These are phyloP conservation scores for Epithemia pelagica DNA, from an alignment of 108 stramenopile genomes.

Conservation along the genomic window DNA sequence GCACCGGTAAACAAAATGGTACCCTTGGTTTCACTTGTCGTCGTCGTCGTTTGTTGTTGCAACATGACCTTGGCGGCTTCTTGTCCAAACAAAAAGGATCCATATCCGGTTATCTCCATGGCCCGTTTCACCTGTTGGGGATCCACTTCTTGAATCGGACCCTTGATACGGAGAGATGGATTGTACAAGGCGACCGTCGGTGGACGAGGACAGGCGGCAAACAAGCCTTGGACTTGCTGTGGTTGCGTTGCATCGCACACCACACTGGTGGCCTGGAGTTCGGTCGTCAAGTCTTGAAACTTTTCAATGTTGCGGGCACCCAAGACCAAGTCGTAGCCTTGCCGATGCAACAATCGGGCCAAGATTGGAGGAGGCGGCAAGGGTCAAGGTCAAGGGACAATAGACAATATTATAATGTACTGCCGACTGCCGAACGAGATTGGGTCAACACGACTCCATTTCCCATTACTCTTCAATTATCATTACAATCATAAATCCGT, in stretches of 20 bases:
- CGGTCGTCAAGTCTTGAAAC: not conserved
- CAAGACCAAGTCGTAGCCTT: not conserved
- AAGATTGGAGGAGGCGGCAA: too few species aligned
- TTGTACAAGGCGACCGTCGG: conserved; percentile 7
- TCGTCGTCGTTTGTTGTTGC: too few species aligned
- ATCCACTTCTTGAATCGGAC: conserved; percentile 8
- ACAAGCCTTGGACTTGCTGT: not conserved
- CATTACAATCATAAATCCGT: too few species aligned
- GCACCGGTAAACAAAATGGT: conserved; percentile 37
- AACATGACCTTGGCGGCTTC: conserved; percentile 18
- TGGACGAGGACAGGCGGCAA: not conserved
- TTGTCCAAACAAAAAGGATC: conserved; percentile 20
- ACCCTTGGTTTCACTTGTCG: too few species aligned
- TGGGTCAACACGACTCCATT: too few species aligned
- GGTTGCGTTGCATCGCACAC: conserved; percentile 6
- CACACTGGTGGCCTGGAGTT: not conserved
- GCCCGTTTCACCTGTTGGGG: not conserved
- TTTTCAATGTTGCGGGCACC: not conserved
- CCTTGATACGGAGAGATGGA: conserved; percentile 1
- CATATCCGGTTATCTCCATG: conserved; percentile 8
- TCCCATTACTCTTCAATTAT: too few species aligned
- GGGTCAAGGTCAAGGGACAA: too few species aligned
- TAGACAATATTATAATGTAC: too few species aligned
- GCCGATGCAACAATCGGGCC: not conserved
- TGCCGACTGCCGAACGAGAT: too few species aligned